Conservation (phyloP, 2,329 filamentous ascomycete species). For the Epichloe brachyelytri region DNA sequence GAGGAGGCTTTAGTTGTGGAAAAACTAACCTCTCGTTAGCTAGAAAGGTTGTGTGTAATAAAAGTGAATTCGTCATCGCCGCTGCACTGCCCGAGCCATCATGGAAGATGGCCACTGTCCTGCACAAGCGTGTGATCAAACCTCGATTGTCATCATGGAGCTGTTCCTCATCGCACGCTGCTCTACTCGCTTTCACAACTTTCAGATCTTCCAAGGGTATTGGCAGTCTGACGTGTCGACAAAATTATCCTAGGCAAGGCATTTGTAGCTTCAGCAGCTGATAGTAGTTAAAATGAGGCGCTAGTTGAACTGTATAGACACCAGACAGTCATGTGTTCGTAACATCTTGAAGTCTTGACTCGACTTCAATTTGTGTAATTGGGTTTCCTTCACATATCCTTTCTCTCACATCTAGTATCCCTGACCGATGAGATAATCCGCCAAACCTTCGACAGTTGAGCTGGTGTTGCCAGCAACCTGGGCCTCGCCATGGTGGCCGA, state of each 20-base stretch:
- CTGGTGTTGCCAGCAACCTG: constrained; percentile 63
- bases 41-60: background rate
- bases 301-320: constrained; percentile 5
- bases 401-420: constrained; percentile 45
- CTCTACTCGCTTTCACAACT: too few relatives aligned
- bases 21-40: background rate
- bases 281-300: constrained; percentile 3
- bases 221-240: too few relatives aligned
- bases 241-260: background rate
- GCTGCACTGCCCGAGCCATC: background rate
- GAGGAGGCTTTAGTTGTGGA: background rate
- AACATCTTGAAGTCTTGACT: constrained; percentile 1
- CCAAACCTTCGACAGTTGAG: constrained; percentile 68
- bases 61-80: background rate
- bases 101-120: too few relatives aligned
- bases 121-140: too few relatives aligned
- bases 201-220: too few relatives aligned
- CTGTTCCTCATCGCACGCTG: too few relatives aligned
- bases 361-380: constrained; percentile 1
- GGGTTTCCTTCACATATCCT: constrained; percentile 3
- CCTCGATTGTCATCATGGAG: too few relatives aligned
- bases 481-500: constrained; percentile 72
- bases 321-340: constrained; percentile 4
- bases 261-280: background rate
- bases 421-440: constrained; percentile 70